Evolutionary conservation across 139 green algal species (phyloP).

Genomic region (Tetradesmus lagerheimii): DNA sequence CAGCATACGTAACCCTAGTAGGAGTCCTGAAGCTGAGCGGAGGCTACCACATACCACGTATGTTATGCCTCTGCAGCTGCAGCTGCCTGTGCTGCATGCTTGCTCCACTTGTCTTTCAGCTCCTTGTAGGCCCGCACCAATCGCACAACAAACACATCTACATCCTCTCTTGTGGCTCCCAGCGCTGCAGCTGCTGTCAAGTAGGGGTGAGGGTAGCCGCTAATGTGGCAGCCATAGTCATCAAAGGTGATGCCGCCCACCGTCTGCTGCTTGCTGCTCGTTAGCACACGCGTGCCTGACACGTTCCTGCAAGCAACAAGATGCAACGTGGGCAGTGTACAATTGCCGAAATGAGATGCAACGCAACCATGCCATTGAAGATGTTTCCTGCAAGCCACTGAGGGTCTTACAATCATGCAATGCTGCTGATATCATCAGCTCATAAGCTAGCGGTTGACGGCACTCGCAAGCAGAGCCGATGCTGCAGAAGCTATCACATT

Average conservation of each 20-base stretch:
- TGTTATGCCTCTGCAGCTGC: neutral
- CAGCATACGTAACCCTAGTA: too few relatives aligned
- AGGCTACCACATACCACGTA: too few relatives aligned
- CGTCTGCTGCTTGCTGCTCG: slow-evolving; percentile 61
- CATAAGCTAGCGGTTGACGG: too few relatives aligned
- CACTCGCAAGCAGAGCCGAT: too few relatives aligned
- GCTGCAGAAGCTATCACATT: too few relatives aligned
- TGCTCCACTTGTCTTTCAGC: slow-evolving; percentile 10
- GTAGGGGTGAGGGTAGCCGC: slow-evolving; percentile 84
- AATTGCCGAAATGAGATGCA: too few relatives aligned
- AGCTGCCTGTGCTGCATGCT: neutral
- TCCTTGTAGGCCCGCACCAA: slow-evolving; percentile 58
- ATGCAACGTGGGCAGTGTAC: too few relatives aligned
- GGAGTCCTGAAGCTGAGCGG: too few relatives aligned
- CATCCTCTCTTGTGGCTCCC: slow-evolving; percentile 74
- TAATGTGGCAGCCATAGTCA: slow-evolving; percentile 81
- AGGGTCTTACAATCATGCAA: too few relatives aligned
- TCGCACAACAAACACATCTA: slow-evolving; percentile 77
- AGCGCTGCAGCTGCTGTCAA: slow-evolving; percentile 91
- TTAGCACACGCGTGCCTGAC: slow-evolving; percentile 89
- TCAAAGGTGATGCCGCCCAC: slow-evolving; percentile 82
- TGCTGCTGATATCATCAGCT: too few relatives aligned
- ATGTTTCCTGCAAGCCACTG: too few relatives aligned
- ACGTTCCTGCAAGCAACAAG: slow-evolving; percentile 70
- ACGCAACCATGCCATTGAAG: too few relatives aligned